phyloP scores from a whole-genome alignment of 192 early-diverging fungal genomes.

The Gonapodya prolifera region DNA sequence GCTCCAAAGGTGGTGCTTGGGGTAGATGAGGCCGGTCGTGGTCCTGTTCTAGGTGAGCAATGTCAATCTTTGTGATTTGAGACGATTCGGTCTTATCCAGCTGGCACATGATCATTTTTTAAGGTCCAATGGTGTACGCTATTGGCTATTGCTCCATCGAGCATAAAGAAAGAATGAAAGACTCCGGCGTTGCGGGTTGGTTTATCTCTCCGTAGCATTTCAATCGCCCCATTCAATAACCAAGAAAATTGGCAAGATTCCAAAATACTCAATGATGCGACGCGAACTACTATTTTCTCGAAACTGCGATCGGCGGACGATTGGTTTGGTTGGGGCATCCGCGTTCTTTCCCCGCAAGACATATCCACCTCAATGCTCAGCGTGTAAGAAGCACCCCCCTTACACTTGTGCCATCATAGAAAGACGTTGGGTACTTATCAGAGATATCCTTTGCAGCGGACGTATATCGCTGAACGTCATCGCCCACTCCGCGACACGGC shows the following conservation, averaged over 20 bases:
- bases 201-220: background rate
- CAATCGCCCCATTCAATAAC: background rate
- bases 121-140: constrained; percentile 95
- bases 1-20: constrained; percentile 44
- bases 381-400: constrained; percentile 24
- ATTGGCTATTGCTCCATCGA: constrained; percentile 63
- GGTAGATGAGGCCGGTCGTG: constrained; percentile 94
- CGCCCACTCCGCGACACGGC: constrained; percentile 88
- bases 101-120: background rate
- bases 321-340: constrained; percentile 73
- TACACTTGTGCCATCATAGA: background rate
- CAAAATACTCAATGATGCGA: constrained; percentile 72
- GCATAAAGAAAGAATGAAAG: constrained; percentile 46
- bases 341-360: constrained; percentile 73
- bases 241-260: constrained; percentile 53
- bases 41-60: constrained; percentile 69
- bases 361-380: constrained; percentile 87
- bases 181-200: constrained; percentile 70
- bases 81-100: background rate
- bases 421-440: background rate
- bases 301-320: constrained; percentile 38
- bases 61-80: constrained; percentile 12
- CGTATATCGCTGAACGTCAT: constrained; percentile 60
- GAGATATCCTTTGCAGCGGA: background rate
- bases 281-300: constrained; percentile 58